phyloP scores from a whole-genome alignment of 2,329 filamentous ascomycete species.

The Xylariales sp. region DNA sequence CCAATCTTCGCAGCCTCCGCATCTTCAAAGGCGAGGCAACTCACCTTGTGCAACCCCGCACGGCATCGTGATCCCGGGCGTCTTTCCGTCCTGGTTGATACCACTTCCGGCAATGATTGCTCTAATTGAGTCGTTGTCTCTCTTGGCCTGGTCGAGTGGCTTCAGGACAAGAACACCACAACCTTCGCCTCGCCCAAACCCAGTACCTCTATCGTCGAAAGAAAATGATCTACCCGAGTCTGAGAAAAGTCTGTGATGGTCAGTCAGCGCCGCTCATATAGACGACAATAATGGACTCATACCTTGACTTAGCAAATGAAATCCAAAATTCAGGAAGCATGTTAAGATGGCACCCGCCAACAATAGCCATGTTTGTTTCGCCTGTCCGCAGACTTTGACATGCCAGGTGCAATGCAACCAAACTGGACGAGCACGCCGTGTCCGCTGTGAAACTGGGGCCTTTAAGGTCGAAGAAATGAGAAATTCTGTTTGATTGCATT shows the following conservation, averaged over 20 bases:
- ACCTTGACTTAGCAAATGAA: constrained; percentile 40
- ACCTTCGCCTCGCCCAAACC: constrained; percentile 59
- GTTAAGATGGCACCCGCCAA: constrained; percentile 43
- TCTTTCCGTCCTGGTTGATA: constrained; percentile 53
- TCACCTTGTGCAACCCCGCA: constrained; percentile 43
- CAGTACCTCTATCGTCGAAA: constrained; percentile 47
- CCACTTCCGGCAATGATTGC: constrained; percentile 46
- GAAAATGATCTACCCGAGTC: constrained; percentile 47
- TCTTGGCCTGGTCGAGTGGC: constrained; percentile 47
- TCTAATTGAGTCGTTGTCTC: constrained; percentile 49
- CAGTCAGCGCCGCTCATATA: constrained; percentile 10
- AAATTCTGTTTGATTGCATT: constrained; percentile 50
- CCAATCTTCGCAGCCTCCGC: background rate
- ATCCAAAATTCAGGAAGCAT: constrained; percentile 43
- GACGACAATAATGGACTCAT: constrained; percentile 22
- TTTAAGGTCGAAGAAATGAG: constrained; percentile 50
- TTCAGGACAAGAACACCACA: constrained; percentile 53
- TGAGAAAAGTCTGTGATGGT: constrained; percentile 38
- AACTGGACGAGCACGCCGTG: constrained; percentile 47
- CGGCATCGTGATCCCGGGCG: constrained; percentile 53
- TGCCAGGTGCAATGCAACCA: constrained; percentile 45
- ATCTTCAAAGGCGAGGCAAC: background rate
- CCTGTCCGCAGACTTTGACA: constrained; percentile 43
- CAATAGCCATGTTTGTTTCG: constrained; percentile 41
- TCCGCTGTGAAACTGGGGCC: constrained; percentile 49